Percentiles rank a stretch among this genome's conserved stretches.
phyloP scores from a whole-genome alignment of 495 filamentous ascomycete genomes.

The Tuber umbilicatum region DNA sequence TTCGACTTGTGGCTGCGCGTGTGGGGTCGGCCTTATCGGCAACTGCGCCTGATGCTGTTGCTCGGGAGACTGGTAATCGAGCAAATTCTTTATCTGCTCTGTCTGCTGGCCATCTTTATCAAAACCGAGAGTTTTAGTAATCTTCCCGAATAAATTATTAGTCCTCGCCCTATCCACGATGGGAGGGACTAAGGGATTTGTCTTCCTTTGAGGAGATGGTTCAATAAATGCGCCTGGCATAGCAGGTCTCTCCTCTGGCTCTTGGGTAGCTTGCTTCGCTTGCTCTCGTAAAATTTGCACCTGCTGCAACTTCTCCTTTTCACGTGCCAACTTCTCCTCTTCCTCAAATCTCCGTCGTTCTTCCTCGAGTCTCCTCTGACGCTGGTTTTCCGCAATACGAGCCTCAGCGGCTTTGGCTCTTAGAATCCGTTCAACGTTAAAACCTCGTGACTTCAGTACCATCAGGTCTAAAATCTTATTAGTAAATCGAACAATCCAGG shows the following conservation, averaged over 20 bases:
- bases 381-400: slow-evolving; percentile 72
- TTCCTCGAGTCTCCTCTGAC: slow-evolving; percentile 67
- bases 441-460: slow-evolving; percentile 71
- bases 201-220: slow-evolving; percentile 52
- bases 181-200: slow-evolving; percentile 27
- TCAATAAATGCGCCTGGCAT: slow-evolving; percentile 67
- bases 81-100: slow-evolving; percentile 45
- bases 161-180: slow-evolving; percentile 28
- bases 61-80: slow-evolving; percentile 19
- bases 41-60: slow-evolving; percentile 32
- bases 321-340: slow-evolving; percentile 47
- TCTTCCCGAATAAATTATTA: slow-evolving; percentile 57
- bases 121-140: slow-evolving; percentile 60
- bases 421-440: slow-evolving; percentile 90
- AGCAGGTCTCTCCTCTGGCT: slow-evolving; percentile 33
- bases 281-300: slow-evolving; percentile 39
- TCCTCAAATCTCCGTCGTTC: slow-evolving; percentile 60
- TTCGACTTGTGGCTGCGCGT: slow-evolving; percentile 24
- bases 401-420: slow-evolving; percentile 76
- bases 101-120: slow-evolving; percentile 46
- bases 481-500: not conserved
- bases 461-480: slow-evolving; percentile 53
- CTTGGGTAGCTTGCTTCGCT: slow-evolving; percentile 43
- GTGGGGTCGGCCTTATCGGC: slow-evolving; percentile 35
- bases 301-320: slow-evolving; percentile 46